Conservation (phyloP, 169 alveolate species). For the Toxoplasma gondii region DNA sequence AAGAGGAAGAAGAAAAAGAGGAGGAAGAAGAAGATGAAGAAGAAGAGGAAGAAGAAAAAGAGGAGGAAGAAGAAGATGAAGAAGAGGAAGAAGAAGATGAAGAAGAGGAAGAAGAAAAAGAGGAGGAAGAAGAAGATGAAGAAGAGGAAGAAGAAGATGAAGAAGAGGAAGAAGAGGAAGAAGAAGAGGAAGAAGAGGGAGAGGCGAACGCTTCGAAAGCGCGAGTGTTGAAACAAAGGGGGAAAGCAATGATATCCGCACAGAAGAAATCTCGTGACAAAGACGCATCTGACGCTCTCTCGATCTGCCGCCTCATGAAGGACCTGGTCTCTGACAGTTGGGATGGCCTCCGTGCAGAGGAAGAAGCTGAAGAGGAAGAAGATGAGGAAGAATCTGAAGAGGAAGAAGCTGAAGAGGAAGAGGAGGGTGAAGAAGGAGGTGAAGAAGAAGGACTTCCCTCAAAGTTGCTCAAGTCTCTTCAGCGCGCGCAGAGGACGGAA, state of each 20-base stretch:
- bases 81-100: neutral
- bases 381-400: neutral
- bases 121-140: neutral
- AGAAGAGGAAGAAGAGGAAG: neutral
- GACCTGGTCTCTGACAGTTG: neutral
- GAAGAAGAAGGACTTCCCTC: neutral
- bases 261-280: neutral
- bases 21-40: slow-evolving; percentile 11
- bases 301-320: slow-evolving; percentile 13
- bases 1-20: neutral
- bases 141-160: neutral
- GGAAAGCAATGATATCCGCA: neutral
- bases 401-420: neutral
- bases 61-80: slow-evolving; percentile 12
- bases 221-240: neutral
- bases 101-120: neutral
- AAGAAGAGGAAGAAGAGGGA: slow-evolving; percentile 7
- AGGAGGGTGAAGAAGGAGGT: neutral
- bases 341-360: neutral
- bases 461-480: neutral
- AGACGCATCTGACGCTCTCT: neutral
- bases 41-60: neutral
- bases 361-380: neutral
- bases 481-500: neutral
- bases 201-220: neutral